phyloP scores from a whole-genome alignment of 225 moss, liverwort and hornwort genomes.

The Physcomitrium patens region DNA sequence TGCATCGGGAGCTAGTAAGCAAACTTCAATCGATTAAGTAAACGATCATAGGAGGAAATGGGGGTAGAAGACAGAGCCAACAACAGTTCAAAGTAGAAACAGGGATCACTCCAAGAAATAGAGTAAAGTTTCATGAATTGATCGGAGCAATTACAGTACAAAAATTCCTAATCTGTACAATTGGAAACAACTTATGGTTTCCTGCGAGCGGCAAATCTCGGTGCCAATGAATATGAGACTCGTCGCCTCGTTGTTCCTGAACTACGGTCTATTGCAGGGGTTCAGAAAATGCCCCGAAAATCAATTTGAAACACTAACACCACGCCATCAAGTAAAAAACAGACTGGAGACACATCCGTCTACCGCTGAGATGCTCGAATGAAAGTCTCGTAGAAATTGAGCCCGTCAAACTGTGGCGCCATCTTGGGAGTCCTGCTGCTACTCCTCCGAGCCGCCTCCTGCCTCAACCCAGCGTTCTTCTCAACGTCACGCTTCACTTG shows the following conservation, averaged over 20 bases:
- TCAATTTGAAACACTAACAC: slow-evolving; percentile 20
- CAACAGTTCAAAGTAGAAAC: too few relatives aligned
- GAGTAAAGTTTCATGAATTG: slow-evolving; percentile 12
- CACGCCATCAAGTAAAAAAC: background rate
- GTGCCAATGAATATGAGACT: slow-evolving; percentile 55
- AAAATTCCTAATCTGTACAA: slow-evolving; percentile 35
- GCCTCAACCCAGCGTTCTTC: slow-evolving; percentile 15
- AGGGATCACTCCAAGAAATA: too few relatives aligned
- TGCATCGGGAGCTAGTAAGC: too few relatives aligned
- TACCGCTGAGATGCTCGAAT: slow-evolving; percentile 41
- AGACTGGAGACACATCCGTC: background rate
- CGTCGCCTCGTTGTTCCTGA: slow-evolving; percentile 38
- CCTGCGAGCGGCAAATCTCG: slow-evolving; percentile 41
- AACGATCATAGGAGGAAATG: too few relatives aligned
- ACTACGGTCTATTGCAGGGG: background rate
- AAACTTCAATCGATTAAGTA: too few relatives aligned
- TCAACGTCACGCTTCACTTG: background rate
- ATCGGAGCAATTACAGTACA: slow-evolving; percentile 36
- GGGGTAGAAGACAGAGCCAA: too few relatives aligned
- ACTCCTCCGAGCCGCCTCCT: slow-evolving; percentile 10
- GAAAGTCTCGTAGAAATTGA: slow-evolving; percentile 62
- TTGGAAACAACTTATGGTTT: slow-evolving; percentile 12
- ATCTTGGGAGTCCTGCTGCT: slow-evolving; percentile 41
- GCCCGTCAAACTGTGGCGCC: slow-evolving; percentile 60
- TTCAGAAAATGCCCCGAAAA: slow-evolving; percentile 25